Evolutionary conservation across 495 filamentous ascomycete species (phyloP).

Genomic region (Cetradonia linearis): DNA sequence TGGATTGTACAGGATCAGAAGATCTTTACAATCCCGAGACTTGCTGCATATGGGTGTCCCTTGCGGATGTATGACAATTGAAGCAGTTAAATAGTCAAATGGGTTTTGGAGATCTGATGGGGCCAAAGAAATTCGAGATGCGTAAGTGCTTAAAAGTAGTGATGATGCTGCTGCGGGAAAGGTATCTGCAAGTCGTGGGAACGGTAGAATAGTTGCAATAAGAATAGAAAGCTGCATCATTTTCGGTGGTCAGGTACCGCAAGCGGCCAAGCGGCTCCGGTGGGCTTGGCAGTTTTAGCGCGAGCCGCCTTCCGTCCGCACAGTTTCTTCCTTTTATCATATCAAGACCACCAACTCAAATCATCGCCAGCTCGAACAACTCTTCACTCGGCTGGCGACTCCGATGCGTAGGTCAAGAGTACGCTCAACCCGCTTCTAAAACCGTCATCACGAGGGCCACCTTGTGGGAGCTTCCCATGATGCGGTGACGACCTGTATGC

Average conservation of each 20-base stretch:
- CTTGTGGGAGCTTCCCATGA: conserved; percentile 73
- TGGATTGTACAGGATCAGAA: neutral
- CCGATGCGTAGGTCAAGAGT: conserved; percentile 83
- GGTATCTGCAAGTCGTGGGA: neutral
- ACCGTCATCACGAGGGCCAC: conserved; percentile 95
- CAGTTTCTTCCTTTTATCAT: conserved; percentile 39
- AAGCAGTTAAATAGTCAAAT: neutral
- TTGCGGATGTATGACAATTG: neutral
- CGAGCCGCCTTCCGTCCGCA: conserved; percentile 8
- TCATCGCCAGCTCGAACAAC: conserved; percentile 62
- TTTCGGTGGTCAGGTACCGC: conserved; percentile 20
- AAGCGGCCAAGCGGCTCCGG: conserved; percentile 6
- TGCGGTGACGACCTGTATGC: conserved; percentile 94
- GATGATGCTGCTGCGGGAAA: too few species aligned
- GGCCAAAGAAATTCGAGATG: neutral
- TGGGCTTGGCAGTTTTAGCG: conserved; percentile 6
- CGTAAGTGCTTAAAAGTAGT: neutral
- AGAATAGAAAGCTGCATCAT: conserved; percentile 2
- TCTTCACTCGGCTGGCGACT: conserved; percentile 68
- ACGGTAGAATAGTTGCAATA: neutral
- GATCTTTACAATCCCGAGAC: neutral
- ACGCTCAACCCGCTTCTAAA: conserved; percentile 76
- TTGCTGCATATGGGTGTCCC: conserved; percentile 9
- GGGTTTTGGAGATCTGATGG: neutral
- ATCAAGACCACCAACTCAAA: conserved; percentile 88